These are phyloP conservation scores for Petasospora rhodanensis DNA, from an alignment of 1,139 yeast species.

Conservation along the genomic window DNA sequence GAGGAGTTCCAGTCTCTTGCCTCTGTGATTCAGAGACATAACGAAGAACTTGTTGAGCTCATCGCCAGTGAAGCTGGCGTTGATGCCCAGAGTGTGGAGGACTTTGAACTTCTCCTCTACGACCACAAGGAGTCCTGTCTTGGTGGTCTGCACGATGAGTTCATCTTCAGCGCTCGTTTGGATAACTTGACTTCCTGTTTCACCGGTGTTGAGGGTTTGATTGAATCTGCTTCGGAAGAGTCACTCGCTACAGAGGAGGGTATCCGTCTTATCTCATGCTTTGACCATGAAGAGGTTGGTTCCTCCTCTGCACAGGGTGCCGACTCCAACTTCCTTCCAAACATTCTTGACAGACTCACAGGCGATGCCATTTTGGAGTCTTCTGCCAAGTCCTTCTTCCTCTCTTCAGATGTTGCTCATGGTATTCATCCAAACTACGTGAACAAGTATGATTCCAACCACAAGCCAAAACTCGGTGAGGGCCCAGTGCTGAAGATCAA, in stretches of 20 bases:
- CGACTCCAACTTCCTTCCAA: conserved; percentile 83
- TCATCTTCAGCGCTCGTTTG: conserved; percentile 87
- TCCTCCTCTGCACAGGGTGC: conserved; percentile 96
- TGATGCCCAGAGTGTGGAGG: conserved; percentile 58
- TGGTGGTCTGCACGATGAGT: conserved; percentile 89
- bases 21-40: conserved; percentile 69
- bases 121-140: conserved; percentile 80
- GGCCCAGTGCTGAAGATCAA: conserved; percentile 94
- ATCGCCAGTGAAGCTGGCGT: conserved; percentile 61
- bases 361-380: conserved; percentile 52
- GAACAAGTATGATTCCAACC: conserved; percentile 67
- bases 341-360: conserved; percentile 65
- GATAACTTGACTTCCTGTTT: conserved; percentile 88
- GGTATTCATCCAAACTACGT: conserved; percentile 93
- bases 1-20: conserved; percentile 65
- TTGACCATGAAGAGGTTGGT: conserved; percentile 96
- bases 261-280: conserved; percentile 69
- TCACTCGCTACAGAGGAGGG: conserved; percentile 44
- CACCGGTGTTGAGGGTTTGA: conserved; percentile 68
- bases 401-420: conserved; percentile 96
- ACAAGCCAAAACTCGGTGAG: conserved; percentile 73
- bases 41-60: conserved; percentile 59
- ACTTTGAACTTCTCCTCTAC: conserved; percentile 82
- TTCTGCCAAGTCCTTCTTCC: conserved; percentile 76
- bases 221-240: conserved; percentile 44